Conservation (phyloP, 2,329 filamentous ascomycete species). For the Ambrosiella cleistominuta region DNA sequence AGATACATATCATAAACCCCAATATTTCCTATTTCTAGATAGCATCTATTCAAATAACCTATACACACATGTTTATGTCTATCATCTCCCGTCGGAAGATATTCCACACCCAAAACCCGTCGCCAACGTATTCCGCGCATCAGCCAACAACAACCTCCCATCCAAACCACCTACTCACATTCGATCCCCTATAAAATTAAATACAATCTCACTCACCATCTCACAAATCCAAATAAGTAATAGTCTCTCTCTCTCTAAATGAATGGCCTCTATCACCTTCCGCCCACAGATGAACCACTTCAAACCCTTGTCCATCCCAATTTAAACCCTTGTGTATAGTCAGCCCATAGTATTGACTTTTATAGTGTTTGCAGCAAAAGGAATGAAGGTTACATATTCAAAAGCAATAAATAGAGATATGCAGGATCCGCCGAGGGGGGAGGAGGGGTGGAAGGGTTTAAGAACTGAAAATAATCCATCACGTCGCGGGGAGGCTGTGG, state of each 20-base stretch:
- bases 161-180: too few relatives aligned
- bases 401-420: background rate
- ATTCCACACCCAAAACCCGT: too few relatives aligned
- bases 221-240: too few relatives aligned
- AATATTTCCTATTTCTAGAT: background rate
- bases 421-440: background rate
- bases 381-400: background rate
- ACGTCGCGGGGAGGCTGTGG: background rate
- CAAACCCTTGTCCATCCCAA: background rate
- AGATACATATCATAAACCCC: background rate
- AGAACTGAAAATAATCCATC: background rate
- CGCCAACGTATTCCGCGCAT: too few relatives aligned
- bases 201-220: too few relatives aligned
- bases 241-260: too few relatives aligned
- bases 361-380: background rate
- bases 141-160: too few relatives aligned
- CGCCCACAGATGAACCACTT: background rate
- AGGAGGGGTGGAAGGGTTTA: background rate
- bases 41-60: too few relatives aligned
- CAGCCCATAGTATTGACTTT: background rate
- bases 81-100: too few relatives aligned
- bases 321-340: background rate
- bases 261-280: background rate
- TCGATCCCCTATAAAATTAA: too few relatives aligned
- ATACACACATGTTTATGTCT: too few relatives aligned